These are phyloP conservation scores for Plasmodium yoelii DNA, from an alignment of 169 alveolate species.

Conservation along the genomic window DNA sequence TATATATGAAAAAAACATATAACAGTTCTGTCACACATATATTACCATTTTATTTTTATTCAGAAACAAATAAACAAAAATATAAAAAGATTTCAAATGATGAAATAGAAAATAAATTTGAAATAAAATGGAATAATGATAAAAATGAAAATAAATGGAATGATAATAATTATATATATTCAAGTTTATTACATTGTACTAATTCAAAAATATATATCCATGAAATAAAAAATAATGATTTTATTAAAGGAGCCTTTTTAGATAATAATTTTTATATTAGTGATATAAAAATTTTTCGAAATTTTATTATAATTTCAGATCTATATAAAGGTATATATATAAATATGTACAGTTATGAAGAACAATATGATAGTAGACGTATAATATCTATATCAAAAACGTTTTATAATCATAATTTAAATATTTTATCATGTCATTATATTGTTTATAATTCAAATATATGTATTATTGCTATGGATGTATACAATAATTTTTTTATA, in stretches of 20 bases:
- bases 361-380: conserved; percentile 68
- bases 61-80: neutral
- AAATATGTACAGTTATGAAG: conserved; percentile 62
- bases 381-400: conserved; percentile 48
- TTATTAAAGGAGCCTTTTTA: conserved; percentile 66
- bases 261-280: conserved; percentile 60
- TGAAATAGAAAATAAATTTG: neutral
- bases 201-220: conserved; percentile 49
- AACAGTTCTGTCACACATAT: conserved; percentile 45
- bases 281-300: conserved; percentile 39
- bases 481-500: conserved; percentile 25
- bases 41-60: conserved; percentile 35
- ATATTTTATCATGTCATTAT: conserved; percentile 51
- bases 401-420: conserved; percentile 31
- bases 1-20: conserved; percentile 62
- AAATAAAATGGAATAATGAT: neutral
- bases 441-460: conserved; percentile 18
- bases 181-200: conserved; percentile 31
- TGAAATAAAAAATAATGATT: conserved; percentile 36
- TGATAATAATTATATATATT: neutral
- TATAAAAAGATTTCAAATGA: conserved; percentile 1
- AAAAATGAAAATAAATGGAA: neutral
- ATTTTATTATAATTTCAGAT: conserved; percentile 56
- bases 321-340: conserved; percentile 45
- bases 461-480: conserved; percentile 63